Evolutionary conservation across 371 early-diverging fungal genomes (phyloP), one percentile per base, ranked within the genome.

Genomic region (Pancytospora epiphaga): DNA sequence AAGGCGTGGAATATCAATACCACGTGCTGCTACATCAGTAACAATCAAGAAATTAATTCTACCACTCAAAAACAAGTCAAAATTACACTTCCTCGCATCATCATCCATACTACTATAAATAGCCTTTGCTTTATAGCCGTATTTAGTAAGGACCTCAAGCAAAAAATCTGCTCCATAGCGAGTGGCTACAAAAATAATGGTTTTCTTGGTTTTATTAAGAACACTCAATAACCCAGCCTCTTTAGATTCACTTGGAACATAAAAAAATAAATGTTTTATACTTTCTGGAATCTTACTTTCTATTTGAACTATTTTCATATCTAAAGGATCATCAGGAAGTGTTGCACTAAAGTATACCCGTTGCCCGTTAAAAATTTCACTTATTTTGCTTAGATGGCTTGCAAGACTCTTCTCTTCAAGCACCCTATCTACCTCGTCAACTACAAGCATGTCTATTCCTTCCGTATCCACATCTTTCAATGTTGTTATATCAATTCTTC

Each of bases 1-100:
- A 33, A 97, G 82, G 22, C 90, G 86, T 19, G 94, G 95, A 61
- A 97, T 92, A 86, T 97, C 96, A 58, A 97, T 89, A 86, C 98
- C 97, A 83, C 98, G 89, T 30, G 95, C 94, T 27, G 95, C 98
- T 1, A 97, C 91, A 80, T 97, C 98, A 4, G 98, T 97, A 6
- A 94, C 95, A 3, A 97, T 86, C 62, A 98, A 74, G 1, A 94
- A 87, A 86, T 38, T 86, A 86, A 57, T 83, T n/a, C 51, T 80
- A 32, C 91, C 89, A 58, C 63, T 66, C 30, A 69, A 67, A 62
- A 81, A 81, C 4, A 49, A 60, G 32, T 73, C 72, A 38, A 75
- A 72, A 34, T 71, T 72, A 15, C 22, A 30, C 36, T 58, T 61
- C 32, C 81, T 69, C 62, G 77, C 63, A 19, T 78, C 79, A 57